Percentiles rank a stretch among this genome's conserved stretches.
Evolutionary conservation across 1,139 yeast species (phyloP).

Genomic region (Dujonia santamariae): DNA sequence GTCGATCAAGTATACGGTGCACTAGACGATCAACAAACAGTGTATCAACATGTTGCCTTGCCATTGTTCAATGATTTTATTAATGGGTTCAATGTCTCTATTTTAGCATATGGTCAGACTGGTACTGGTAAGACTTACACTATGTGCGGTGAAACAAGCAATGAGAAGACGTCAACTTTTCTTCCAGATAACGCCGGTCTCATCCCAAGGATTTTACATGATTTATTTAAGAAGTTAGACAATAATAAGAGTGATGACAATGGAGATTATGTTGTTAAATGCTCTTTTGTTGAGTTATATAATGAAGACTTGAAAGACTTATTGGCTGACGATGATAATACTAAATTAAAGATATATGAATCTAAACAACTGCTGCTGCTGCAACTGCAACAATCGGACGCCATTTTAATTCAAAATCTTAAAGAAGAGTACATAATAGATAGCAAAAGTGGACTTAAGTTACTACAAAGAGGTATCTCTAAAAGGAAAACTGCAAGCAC

Average conservation of each 20-base stretch:
- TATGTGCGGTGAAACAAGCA: slow-evolving; percentile 65
- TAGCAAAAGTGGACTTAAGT: slow-evolving; percentile 52
- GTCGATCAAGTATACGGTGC: slow-evolving; percentile 77
- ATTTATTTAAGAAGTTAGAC: slow-evolving; percentile 49
- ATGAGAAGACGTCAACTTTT: not conserved
- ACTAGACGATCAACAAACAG: slow-evolving; percentile 56
- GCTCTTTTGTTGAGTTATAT: slow-evolving; percentile 72
- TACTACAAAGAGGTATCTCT: slow-evolving; percentile 53
- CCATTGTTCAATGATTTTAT: slow-evolving; percentile 65
- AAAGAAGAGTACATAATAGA: slow-evolving; percentile 52
- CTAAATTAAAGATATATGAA: slow-evolving; percentile 52
- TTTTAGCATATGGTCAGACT: slow-evolving; percentile 87
- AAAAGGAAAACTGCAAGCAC: slow-evolving; percentile 67
- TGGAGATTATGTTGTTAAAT: slow-evolving; percentile 56
- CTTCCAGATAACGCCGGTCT: slow-evolving; percentile 51
- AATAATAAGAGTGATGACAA: slow-evolving; percentile 14
- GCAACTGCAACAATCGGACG: too few species aligned
- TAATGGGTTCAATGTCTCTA: slow-evolving; percentile 72
- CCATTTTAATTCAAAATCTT: slow-evolving; percentile 53
- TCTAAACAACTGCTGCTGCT: slow-evolving; percentile 21
- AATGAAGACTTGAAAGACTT: slow-evolving; percentile 71
- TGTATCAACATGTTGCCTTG: slow-evolving; percentile 61
- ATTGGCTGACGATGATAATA: slow-evolving; percentile 38
- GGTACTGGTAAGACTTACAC: slow-evolving; percentile 90
- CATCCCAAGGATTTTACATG: slow-evolving; percentile 61